phyloP scores from a whole-genome alignment of 768 basidiomycete species.

The Leccinum rimulosum region DNA sequence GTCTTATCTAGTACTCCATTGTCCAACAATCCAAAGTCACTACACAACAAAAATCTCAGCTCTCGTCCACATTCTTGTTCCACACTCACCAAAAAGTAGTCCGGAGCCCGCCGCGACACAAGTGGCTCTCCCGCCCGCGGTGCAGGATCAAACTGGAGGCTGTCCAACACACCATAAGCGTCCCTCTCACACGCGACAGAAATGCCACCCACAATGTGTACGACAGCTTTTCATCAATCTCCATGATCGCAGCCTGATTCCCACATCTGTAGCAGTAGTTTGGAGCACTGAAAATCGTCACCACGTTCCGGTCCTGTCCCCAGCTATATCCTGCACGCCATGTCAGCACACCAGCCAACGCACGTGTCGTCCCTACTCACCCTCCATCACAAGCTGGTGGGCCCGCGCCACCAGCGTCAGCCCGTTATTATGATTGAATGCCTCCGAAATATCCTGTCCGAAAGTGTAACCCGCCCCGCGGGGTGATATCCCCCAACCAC shows the following conservation, averaged over 20 bases:
- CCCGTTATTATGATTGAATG: slow-evolving; percentile 99
- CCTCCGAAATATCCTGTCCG: slow-evolving; percentile 98
- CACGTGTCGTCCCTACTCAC: slow-evolving; percentile 42
- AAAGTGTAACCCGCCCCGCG: slow-evolving; percentile 99
- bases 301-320: slow-evolving; percentile 99
- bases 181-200: slow-evolving; percentile 3
- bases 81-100: slow-evolving; percentile 82
- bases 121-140: slow-evolving; percentile 98
- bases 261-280: slow-evolving; percentile 99
- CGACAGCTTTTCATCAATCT: slow-evolving; percentile 97
- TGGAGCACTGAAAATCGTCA: slow-evolving; percentile 99
- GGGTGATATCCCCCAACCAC: slow-evolving; percentile 99
- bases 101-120: slow-evolving; percentile 91
- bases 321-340: slow-evolving; percentile 74
- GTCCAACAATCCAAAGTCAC: slow-evolving; percentile 11
- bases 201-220: slow-evolving; percentile 76
- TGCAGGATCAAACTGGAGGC: slow-evolving; percentile 99
- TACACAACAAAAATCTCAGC: slow-evolving; percentile 15
- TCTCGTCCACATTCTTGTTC: slow-evolving; percentile 36
- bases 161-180: slow-evolving; percentile 33
- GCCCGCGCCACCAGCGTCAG: slow-evolving; percentile 92
- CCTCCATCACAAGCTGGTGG: slow-evolving; percentile 97
- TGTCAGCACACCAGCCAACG: slow-evolving; percentile 7
- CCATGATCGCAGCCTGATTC: slow-evolving; percentile 99
- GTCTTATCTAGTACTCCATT: background rate